Evolutionary conservation across 148 eudicot species (phyloP).

Genomic region (Limonium bicolor): DNA sequence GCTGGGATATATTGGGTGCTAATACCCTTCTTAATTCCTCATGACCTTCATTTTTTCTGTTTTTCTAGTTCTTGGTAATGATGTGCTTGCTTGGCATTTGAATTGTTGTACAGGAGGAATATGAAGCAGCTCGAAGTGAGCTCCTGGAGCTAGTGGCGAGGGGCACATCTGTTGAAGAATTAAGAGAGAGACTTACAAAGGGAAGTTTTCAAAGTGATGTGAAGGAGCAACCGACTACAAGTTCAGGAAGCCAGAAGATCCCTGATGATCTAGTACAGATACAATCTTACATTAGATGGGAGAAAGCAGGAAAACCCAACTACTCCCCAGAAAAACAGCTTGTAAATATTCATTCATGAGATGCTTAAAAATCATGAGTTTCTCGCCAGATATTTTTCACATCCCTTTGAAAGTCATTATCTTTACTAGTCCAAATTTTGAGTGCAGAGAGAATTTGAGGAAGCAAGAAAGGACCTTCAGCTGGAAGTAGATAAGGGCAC

Average conservation of each 20-base stretch:
- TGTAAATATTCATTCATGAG: slow-evolving; percentile 18
- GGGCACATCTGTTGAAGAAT: slow-evolving; percentile 57
- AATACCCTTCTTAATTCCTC: too few species aligned
- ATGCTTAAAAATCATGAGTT: not conserved
- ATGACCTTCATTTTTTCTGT: too few species aligned
- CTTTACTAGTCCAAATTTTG: slow-evolving; percentile 7
- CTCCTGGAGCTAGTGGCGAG: slow-evolving; percentile 54
- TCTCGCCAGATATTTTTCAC: not conserved
- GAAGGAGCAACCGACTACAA: slow-evolving; percentile 20
- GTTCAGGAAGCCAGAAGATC: slow-evolving; percentile 20
- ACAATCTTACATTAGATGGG: slow-evolving; percentile 68
- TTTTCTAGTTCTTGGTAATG: too few species aligned
- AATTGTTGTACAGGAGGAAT: slow-evolving; percentile 52
- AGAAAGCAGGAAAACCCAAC: slow-evolving; percentile 66
- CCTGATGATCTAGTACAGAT: slow-evolving; percentile 57
- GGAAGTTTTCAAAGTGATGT: slow-evolving; percentile 22
- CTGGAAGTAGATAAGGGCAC: slow-evolving; percentile 57
- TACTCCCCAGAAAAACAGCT: slow-evolving; percentile 49
- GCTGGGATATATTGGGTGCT: too few species aligned
- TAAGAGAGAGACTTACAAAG: slow-evolving; percentile 44
- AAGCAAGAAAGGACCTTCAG: slow-evolving; percentile 77
- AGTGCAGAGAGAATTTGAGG: slow-evolving; percentile 73
- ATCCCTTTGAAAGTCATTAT: slow-evolving; percentile 1
- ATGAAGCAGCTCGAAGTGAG: slow-evolving; percentile 83
- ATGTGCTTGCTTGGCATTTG: not conserved